phyloP scores from a whole-genome alignment of 306 rosid species.

The Lathyrus oleraceus region DNA sequence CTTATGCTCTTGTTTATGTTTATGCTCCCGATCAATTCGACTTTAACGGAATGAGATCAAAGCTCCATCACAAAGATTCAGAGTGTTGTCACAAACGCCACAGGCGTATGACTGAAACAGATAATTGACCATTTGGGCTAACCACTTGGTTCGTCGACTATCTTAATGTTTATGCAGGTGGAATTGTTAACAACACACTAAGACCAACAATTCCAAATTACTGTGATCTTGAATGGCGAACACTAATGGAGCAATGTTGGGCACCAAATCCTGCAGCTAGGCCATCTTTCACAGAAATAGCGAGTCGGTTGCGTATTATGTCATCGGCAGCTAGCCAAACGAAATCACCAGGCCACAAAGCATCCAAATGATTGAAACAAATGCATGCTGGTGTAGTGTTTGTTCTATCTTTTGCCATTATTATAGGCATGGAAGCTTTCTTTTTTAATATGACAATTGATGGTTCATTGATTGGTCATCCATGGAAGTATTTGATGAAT shows the following conservation, averaged over 20 bases:
- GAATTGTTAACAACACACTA: conserved; percentile 82
- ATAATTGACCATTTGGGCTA: too few species aligned
- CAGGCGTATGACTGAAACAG: too few species aligned
- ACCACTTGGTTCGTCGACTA: too few species aligned
- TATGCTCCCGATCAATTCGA: neutral
- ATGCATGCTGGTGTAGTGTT: neutral
- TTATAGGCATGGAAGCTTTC: too few species aligned
- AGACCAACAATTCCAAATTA: conserved; percentile 68
- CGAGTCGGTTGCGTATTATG: conserved; percentile 70
- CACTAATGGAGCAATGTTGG: conserved; percentile 92
- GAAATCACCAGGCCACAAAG: conserved; percentile 45
- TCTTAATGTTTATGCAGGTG: conserved; percentile 51
- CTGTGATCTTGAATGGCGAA: conserved; percentile 78
- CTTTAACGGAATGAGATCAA: too few species aligned
- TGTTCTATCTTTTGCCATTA: too few species aligned
- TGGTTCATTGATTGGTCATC: too few species aligned
- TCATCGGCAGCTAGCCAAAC: conserved; percentile 60
- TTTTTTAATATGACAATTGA: too few species aligned
- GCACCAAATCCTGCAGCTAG: conserved; percentile 73
- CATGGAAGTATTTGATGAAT: too few species aligned
- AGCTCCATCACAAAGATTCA: too few species aligned
- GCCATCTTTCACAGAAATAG: conserved; percentile 82
- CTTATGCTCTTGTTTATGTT: too few species aligned
- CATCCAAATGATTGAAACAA: conserved; percentile 39
- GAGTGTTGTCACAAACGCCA: too few species aligned